Conservation (phyloP, 805 yeast genomes). For the Starmerella apicola region DNA sequence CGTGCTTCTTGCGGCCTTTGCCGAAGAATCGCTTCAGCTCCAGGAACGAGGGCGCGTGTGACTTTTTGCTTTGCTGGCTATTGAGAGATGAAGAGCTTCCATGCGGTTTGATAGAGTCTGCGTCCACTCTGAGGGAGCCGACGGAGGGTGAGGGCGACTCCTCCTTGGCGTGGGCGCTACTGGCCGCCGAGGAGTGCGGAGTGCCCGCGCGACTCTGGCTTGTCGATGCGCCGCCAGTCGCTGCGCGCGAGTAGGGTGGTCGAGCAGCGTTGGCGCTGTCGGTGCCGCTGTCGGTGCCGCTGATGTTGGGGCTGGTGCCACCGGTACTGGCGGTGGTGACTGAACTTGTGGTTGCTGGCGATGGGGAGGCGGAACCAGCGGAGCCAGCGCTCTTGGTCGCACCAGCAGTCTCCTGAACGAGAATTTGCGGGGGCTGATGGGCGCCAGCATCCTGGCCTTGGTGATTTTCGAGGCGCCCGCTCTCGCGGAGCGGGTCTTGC, state of each 20-base stretch:
- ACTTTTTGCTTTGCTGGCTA: constrained; percentile 6
- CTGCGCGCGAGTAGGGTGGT: too few relatives aligned
- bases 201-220: too few relatives aligned
- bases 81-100: constrained; percentile 13
- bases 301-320: too few relatives aligned
- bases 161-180: too few relatives aligned
- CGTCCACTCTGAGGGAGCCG: too few relatives aligned
- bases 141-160: too few relatives aligned
- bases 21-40: constrained; percentile 22
- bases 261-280: too few relatives aligned
- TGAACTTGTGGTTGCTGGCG: not conserved
- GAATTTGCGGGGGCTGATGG: not conserved
- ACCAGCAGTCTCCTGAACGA: too few relatives aligned
- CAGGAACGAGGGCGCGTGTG: constrained; percentile 9
- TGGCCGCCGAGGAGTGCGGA: too few relatives aligned
- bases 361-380: too few relatives aligned
- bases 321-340: not conserved
- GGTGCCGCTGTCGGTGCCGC: constrained; percentile 7
- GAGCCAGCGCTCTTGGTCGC: too few relatives aligned
- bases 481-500: not conserved
- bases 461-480: not conserved
- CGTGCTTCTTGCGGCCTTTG: constrained; percentile 19
- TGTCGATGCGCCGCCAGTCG: too few relatives aligned
- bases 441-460: not conserved
- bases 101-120: constrained; percentile 7